These are phyloP conservation scores for Aspergillus versicolor DNA, from an alignment of 2,329 filamentous ascomycete genomes.

Conservation along the genomic window DNA sequence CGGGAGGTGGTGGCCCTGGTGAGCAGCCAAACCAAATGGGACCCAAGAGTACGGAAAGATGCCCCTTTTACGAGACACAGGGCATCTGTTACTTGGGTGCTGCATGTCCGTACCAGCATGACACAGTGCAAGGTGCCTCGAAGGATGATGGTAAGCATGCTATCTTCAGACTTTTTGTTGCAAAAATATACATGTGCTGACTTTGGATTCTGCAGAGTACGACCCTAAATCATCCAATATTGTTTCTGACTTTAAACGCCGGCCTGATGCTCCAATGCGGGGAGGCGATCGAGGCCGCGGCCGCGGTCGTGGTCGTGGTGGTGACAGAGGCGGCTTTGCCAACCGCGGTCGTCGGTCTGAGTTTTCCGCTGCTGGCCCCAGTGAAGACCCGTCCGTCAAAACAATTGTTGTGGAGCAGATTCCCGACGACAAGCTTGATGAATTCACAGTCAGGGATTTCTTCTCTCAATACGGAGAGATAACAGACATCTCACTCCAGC, in stretches of 20 bases:
- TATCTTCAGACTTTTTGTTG: neutral
- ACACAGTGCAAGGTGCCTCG: conserved; percentile 42
- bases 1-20: conserved; percentile 22
- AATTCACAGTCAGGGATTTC: conserved; percentile 54
- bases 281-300: conserved; percentile 36
- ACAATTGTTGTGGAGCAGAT: conserved; percentile 63
- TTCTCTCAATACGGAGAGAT: conserved; percentile 60
- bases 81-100: conserved; percentile 58
- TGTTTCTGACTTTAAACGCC: conserved; percentile 30
- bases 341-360: conserved; percentile 48
- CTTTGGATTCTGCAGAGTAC: conserved; percentile 43
- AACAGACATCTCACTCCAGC: conserved; percentile 54
- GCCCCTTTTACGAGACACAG: conserved; percentile 58
- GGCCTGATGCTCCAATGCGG: conserved; percentile 22
- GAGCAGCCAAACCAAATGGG: conserved; percentile 31
- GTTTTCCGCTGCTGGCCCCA: conserved; percentile 55
- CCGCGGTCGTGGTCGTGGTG: conserved; percentile 44
- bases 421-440: conserved; percentile 57
- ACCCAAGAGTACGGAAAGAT: conserved; percentile 44
- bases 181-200: neutral
- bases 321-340: conserved; percentile 43
- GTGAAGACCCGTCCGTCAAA: conserved; percentile 53
- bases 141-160: conserved; percentile 36
- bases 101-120: conserved; percentile 60
- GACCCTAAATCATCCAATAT: conserved; percentile 54